Base-by-base conservation (phyloP, 352 stramenopile genomes). In the Phytophthora agathidicida region DNA sequence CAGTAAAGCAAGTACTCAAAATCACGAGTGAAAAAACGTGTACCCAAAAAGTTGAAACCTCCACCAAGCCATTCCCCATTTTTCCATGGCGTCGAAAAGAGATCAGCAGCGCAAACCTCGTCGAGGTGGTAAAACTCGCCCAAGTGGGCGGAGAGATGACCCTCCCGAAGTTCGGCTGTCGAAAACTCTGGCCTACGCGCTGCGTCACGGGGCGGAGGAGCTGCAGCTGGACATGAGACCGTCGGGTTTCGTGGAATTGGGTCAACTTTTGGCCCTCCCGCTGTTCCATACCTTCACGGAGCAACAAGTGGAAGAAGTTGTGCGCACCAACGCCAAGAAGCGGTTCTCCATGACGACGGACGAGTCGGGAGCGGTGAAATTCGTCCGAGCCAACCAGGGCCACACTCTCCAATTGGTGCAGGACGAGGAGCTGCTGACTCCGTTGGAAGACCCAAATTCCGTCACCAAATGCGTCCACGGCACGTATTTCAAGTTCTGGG, bases 311-410 rank as follows among this genome's bases (percentile, higher is more conserved):
- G 75, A 92, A 28, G 54, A 82, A 17, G 70, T 92, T 14, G 84
- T 95, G 30, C 75, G 61, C 10, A 81, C 62, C 4, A 86, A 89
- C 54, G 63, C 62, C 14, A 95, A 95, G 64, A 88, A 91, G 67
- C 71, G 86, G 2, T 95, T 91, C 60, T 67, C 72, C 17, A 65
- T 95, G 46, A 86, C 72, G 10, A 86, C 71, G 0, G 78, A 90
- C 49, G 75, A 68, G 23, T 58, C 41, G 2, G 74, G 72, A 10
- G 6, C 32, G 0, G 30, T 65, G 6, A 73, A 77, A 39, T 91
- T 75, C 53, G 93, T 95, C 49, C 86, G 86, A 43, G 86, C 86
- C 7, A 94, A 93, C 60, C 86, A 95, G 49, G 86, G 86, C 5
- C 86, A 95, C 62, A 85, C 81, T 8, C 52, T 95, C 20, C 45